A percentile compares a stretch with the other conserved stretches of the same genome.
Evolutionary conservation across 495 filamentous ascomycete genomes (phyloP).

Genomic region (Penicillium waksmanii): DNA sequence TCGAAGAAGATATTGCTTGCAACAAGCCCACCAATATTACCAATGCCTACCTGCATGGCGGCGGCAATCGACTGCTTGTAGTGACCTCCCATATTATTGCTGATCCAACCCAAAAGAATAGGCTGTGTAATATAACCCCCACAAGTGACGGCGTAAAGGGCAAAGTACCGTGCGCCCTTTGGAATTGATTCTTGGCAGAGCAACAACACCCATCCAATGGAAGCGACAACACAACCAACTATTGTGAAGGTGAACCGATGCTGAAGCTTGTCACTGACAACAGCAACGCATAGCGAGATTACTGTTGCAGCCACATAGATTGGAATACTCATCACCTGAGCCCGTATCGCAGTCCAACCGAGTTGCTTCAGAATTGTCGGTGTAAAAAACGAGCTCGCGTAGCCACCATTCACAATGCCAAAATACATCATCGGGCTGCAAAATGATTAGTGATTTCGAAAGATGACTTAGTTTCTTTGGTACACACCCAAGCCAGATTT

Average conservation of each 20-base stretch:
- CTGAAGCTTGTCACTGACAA: constrained; percentile 49
- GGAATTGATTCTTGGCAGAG: constrained; percentile 42
- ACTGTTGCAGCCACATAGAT: constrained; percentile 57
- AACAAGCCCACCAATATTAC: constrained; percentile 57
- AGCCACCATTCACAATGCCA: constrained; percentile 53
- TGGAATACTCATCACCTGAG: constrained; percentile 60
- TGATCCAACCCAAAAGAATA: constrained; percentile 55
- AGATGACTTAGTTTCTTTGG: neutral
- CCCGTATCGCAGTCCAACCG: constrained; percentile 53
- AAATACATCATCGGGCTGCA: constrained; percentile 51
- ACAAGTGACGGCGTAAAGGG: constrained; percentile 49
- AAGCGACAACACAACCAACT: constrained; percentile 46
- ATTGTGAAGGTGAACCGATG: constrained; percentile 58
- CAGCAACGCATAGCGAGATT: constrained; percentile 47
- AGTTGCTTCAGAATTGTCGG: constrained; percentile 61
- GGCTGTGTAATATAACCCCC: constrained; percentile 53
- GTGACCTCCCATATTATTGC: constrained; percentile 58
- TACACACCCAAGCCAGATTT: constrained; percentile 55
- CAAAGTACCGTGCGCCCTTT: constrained; percentile 51
- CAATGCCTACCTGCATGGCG: constrained; percentile 56
- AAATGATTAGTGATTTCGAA: constrained; percentile 1
- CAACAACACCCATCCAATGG: constrained; percentile 54
- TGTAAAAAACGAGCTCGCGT: constrained; percentile 56
- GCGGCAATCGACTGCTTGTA: constrained; percentile 59
- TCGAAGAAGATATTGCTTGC: constrained; percentile 57